Evolutionary conservation across 2,329 filamentous ascomycete species (phyloP).

Genomic region (Pseudopyricularia cyperi): DNA sequence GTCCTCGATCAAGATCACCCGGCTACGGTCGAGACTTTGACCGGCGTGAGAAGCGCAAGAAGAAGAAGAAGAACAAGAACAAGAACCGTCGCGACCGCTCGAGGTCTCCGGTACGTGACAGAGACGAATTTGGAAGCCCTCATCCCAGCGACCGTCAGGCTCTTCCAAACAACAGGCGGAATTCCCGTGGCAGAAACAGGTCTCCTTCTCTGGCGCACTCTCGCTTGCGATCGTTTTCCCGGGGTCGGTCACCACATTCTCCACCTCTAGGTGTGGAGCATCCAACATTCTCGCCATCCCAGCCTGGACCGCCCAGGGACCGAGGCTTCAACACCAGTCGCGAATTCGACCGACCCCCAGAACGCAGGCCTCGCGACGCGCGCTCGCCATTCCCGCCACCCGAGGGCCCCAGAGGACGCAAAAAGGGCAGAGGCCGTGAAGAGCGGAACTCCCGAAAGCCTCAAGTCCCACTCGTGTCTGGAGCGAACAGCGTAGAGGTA

Average conservation of each 20-base stretch:
- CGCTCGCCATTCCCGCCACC: conserved; percentile 5
- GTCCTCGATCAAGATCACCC: conserved; percentile 11
- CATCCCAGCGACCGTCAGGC: conserved; percentile 8
- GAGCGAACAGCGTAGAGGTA: conserved; percentile 36
- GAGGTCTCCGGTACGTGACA: conserved; percentile 10
- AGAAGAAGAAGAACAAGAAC: conserved; percentile 10
- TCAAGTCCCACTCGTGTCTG: conserved; percentile 22
- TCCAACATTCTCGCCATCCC: neutral
- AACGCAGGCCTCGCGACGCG: conserved; percentile 1
- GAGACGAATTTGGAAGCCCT: conserved; percentile 2
- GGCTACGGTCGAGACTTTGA: conserved; percentile 2
- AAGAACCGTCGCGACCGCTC: conserved; percentile 12
- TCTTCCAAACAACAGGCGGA: conserved; percentile 7
- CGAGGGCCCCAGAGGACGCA: conserved; percentile 7
- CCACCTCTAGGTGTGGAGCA: neutral
- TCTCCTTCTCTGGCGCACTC: conserved; percentile 5
- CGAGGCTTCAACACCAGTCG: neutral
- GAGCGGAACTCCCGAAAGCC: conserved; percentile 22
- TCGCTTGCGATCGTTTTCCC: conserved; percentile 11
- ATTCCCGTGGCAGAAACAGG: conserved; percentile 9
- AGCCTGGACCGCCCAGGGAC: neutral
- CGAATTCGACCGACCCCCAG: conserved; percentile 1
- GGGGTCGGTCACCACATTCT: conserved; percentile 7
- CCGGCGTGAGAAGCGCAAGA: conserved; percentile 11
- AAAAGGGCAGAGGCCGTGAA: conserved; percentile 24